A percentile compares a stretch with the other conserved stretches of the same genome.
Evolutionary conservation across 2,329 filamentous ascomycete genomes (phyloP).

Genomic region (Hypoxylon rubiginosum): DNA sequence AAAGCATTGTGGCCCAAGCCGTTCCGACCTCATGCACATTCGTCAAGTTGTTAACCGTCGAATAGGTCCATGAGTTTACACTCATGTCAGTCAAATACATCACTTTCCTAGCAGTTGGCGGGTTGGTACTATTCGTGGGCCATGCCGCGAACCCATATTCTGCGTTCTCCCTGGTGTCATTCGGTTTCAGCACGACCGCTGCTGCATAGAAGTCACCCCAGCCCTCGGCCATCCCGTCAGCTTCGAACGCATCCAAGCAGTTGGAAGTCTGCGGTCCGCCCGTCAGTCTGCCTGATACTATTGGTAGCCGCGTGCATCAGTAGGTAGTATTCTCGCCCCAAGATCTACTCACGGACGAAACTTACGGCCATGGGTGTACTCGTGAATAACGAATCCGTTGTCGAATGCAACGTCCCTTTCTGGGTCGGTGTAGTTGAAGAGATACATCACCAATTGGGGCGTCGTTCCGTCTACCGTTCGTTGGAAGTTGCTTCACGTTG

Average conservation of each 20-base stretch:
- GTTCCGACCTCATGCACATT: conserved; percentile 59
- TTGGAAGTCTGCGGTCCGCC: conserved; percentile 66
- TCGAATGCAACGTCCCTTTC: conserved; percentile 68
- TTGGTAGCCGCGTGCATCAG: conserved; percentile 6
- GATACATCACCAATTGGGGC: conserved; percentile 64
- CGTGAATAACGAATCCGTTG: conserved; percentile 70
- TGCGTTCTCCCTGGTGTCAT: conserved; percentile 58
- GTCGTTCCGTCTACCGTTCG: conserved; percentile 7
- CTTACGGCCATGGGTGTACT: conserved; percentile 65
- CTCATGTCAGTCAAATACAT: conserved; percentile 59
- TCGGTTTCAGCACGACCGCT: conserved; percentile 58
- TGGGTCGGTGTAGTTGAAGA: conserved; percentile 64
- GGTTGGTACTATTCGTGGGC: conserved; percentile 52
- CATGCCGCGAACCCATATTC: conserved; percentile 59
- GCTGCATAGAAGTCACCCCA: conserved; percentile 64
- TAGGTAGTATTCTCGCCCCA: background rate
- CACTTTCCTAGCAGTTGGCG: conserved; percentile 57
- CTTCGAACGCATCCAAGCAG: conserved; percentile 58
- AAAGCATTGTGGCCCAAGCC: conserved; percentile 63
- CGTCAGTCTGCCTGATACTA: conserved; percentile 68
- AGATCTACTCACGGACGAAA: background rate
- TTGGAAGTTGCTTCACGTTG: background rate
- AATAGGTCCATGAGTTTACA: conserved; percentile 60
- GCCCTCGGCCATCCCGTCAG: conserved; percentile 64
- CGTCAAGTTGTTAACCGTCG: conserved; percentile 52